These are phyloP conservation scores for Papiliotrema nemorosa DNA, from an alignment of 1,284 basidiomycete genomes.

Conservation along the genomic window DNA sequence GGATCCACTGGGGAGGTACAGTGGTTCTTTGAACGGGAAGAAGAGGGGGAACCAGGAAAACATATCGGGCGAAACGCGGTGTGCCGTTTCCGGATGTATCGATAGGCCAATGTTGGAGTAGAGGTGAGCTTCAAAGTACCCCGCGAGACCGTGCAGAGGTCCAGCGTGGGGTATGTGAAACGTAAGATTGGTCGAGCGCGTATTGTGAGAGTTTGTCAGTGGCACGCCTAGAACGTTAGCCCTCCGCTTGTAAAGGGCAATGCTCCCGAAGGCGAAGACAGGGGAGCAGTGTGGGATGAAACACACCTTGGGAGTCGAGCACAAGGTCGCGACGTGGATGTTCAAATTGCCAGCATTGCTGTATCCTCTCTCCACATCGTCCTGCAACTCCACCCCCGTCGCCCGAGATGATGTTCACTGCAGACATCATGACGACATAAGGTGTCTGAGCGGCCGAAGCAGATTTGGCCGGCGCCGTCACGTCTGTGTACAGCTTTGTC, in stretches of 20 bases:
- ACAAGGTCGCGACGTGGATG: slow-evolving; percentile 80
- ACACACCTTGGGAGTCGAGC: slow-evolving; percentile 65
- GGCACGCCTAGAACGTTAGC: slow-evolving; percentile 61
- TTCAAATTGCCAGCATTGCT: slow-evolving; percentile 97
- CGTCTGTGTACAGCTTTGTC: slow-evolving; percentile 84
- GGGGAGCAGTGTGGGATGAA: not conserved
- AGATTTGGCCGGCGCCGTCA: slow-evolving; percentile 50
- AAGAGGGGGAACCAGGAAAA: slow-evolving; percentile 98
- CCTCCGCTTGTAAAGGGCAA: not conserved
- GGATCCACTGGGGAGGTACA: slow-evolving; percentile 87
- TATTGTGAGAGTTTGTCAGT: slow-evolving; percentile 82
- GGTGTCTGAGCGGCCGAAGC: slow-evolving; percentile 79
- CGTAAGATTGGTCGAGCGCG: slow-evolving; percentile 69
- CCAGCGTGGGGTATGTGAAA: slow-evolving; percentile 95
- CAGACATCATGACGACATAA: slow-evolving; percentile 97
- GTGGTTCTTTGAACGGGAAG: slow-evolving; percentile 89
- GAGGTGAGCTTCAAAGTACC: slow-evolving; percentile 94
- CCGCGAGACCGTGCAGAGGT: slow-evolving; percentile 92
- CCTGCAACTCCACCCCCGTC: slow-evolving; percentile 56
- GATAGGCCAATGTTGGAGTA: slow-evolving; percentile 86
- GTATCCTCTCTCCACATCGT: slow-evolving; percentile 74
- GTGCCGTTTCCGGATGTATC: slow-evolving; percentile 86
- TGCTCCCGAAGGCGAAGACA: no score
- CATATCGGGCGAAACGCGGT: slow-evolving; percentile 86
- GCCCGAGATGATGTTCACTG: slow-evolving; percentile 80